Evolutionary conservation across 768 basidiomycete genomes (phyloP).

Genomic region (Termitomyces heimii): DNA sequence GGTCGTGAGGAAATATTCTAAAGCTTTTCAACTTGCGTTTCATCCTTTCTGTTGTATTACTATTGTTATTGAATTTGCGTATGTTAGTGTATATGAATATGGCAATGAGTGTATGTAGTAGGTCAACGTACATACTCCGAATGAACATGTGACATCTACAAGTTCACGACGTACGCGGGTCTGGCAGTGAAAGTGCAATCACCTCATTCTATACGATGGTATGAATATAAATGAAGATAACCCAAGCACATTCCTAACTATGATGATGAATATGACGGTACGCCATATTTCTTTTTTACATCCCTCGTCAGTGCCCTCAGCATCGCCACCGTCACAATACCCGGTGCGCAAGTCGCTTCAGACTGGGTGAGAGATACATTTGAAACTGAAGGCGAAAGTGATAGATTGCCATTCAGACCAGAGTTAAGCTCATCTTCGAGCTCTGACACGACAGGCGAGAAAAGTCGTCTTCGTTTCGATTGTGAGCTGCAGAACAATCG

Average conservation of each 20-base stretch:
- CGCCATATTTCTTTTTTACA: conserved; percentile 41
- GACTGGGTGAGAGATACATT: conserved; percentile 32
- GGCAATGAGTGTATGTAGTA: not conserved
- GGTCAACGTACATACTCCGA: not conserved
- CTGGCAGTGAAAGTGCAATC: not conserved
- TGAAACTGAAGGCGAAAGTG: conserved; percentile 43
- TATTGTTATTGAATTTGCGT: not conserved
- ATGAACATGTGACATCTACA: not conserved
- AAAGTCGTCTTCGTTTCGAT: conserved; percentile 40
- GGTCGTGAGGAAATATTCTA: not conserved
- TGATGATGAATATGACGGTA: conserved; percentile 6
- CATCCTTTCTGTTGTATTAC: not conserved
- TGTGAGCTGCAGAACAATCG: conserved; percentile 15
- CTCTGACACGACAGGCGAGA: conserved; percentile 20
- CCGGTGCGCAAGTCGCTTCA: conserved; percentile 17
- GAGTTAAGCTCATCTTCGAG: conserved; percentile 26
- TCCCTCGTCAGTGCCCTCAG: conserved; percentile 52
- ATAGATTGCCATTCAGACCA: conserved; percentile 29
- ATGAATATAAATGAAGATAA: not conserved
- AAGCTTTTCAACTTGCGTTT: not conserved
- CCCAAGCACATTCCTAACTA: not conserved
- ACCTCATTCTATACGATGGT: not conserved
- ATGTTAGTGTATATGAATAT: not conserved
- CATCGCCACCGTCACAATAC: conserved; percentile 57
- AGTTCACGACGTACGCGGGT: not conserved